Conservation (phyloP, 2,329 filamentous ascomycete species). For the Beauveria brongniartii region DNA sequence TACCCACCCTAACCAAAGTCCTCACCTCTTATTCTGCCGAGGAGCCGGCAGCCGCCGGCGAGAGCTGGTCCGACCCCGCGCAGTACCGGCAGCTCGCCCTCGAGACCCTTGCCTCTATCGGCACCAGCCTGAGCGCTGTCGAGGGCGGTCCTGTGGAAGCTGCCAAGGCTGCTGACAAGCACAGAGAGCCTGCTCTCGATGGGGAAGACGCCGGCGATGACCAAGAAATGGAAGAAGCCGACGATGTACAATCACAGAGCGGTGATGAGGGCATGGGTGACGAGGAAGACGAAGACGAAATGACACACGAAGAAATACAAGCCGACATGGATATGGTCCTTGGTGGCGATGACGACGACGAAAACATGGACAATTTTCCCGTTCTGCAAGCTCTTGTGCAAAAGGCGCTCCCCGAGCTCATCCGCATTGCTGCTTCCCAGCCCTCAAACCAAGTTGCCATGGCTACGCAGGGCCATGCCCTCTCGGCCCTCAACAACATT, state of each 20-base stretch:
- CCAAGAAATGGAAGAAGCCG: slow-evolving; percentile 30
- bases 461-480: slow-evolving; percentile 42
- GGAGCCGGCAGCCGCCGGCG: slow-evolving; percentile 21
- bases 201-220: slow-evolving; percentile 27
- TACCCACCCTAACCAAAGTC: slow-evolving; percentile 29
- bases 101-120: slow-evolving; percentile 57
- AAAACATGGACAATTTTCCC: slow-evolving; percentile 41
- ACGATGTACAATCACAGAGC: slow-evolving; percentile 26
- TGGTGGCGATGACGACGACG: slow-evolving; percentile 32
- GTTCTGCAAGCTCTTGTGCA: slow-evolving; percentile 38
- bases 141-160: slow-evolving; percentile 22
- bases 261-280: slow-evolving; percentile 29
- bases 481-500: slow-evolving; percentile 58
- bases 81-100: slow-evolving; percentile 48
- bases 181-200: slow-evolving; percentile 27
- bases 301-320: slow-evolving; percentile 49
- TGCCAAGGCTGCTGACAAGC: background rate
- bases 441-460: slow-evolving; percentile 33
- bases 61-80: slow-evolving; percentile 30
- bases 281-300: slow-evolving; percentile 39
- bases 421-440: slow-evolving; percentile 36
- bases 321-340: slow-evolving; percentile 60
- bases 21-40: slow-evolving; percentile 21
- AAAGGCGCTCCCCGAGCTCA: slow-evolving; percentile 33
- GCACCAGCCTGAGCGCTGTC: slow-evolving; percentile 47